A percentile compares a stretch with the other conserved stretches of the same genome.
Evolutionary conservation across 2,329 filamentous ascomycete genomes (phyloP).

Genomic region (Aspergillus udagawae): DNA sequence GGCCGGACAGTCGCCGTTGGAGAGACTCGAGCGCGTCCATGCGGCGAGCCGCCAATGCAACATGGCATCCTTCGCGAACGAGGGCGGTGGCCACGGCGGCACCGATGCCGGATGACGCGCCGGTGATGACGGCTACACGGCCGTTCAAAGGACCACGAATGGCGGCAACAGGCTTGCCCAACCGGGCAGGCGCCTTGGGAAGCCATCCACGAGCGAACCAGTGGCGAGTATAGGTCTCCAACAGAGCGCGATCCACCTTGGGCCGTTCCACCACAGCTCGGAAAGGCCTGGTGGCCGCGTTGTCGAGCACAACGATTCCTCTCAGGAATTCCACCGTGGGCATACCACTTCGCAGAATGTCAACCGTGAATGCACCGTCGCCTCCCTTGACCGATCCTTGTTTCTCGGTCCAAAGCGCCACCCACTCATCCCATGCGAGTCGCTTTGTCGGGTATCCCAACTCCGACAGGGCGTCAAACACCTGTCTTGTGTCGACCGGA

Average conservation of each 20-base stretch:
- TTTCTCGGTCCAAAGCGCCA: constrained; percentile 67
- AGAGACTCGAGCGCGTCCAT: constrained; percentile 64
- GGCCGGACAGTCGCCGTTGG: constrained; percentile 56
- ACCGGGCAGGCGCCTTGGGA: constrained; percentile 55
- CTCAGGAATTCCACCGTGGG: constrained; percentile 67
- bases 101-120: constrained; percentile 75
- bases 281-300: constrained; percentile 61
- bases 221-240: constrained; percentile 74
- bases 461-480: constrained; percentile 62
- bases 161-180: constrained; percentile 41
- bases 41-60: constrained; percentile 69
- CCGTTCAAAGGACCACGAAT: constrained; percentile 60
- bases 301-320: constrained; percentile 69
- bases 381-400: constrained; percentile 61
- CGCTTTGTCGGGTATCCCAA: constrained; percentile 68
- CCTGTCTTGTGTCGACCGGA: constrained; percentile 60
- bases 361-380: constrained; percentile 70
- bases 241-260: constrained; percentile 64
- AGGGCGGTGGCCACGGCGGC: constrained; percentile 68
- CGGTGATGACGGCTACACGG: constrained; percentile 71
- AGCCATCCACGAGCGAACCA: constrained; percentile 80
- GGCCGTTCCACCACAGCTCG: constrained; percentile 59
- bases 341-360: constrained; percentile 78
- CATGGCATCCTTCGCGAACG: constrained; percentile 65
- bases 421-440: constrained; percentile 70